These are phyloP conservation scores for Singerocomus rubriflavus DNA, from an alignment of 1,284 basidiomycete species.

Conservation along the genomic window DNA sequence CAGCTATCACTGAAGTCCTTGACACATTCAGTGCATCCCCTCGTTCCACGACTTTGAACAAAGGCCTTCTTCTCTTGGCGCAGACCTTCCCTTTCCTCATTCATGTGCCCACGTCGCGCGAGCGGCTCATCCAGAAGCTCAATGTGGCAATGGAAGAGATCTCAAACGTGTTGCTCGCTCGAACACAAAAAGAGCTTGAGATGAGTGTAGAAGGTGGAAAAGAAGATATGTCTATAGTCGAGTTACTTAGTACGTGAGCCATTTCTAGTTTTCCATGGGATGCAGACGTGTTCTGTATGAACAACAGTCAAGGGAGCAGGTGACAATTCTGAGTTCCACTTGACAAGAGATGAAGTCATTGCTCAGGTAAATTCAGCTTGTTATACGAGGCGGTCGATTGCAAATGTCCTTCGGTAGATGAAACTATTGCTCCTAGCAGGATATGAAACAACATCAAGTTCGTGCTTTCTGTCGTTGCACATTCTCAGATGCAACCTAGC, in stretches of 20 bases:
- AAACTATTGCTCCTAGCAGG: conserved; percentile 39
- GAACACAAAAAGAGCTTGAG: conserved; percentile 40
- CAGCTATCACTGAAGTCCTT: conserved; percentile 44
- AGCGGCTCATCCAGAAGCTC: conserved; percentile 35
- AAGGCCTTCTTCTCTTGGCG: conserved; percentile 40
- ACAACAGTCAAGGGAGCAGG: conserved; percentile 38
- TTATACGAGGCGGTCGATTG: neutral
- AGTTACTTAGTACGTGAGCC: conserved; percentile 17
- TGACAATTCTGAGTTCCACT: conserved; percentile 38
- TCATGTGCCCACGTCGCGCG: conserved; percentile 42
- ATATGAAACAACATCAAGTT: conserved; percentile 44
- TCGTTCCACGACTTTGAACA: conserved; percentile 18
- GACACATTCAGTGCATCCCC: conserved; percentile 28
- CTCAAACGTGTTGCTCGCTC: conserved; percentile 43
- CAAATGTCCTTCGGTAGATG: conserved; percentile 25
- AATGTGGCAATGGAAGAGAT: conserved; percentile 44
- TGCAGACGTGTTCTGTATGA: neutral
- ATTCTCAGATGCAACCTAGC: neutral
- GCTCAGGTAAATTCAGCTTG: conserved; percentile 42
- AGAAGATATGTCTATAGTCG: conserved; percentile 40
- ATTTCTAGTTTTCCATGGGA: neutral
- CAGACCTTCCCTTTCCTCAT: conserved; percentile 42
- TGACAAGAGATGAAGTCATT: conserved; percentile 66
- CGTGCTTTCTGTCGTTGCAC: conserved; percentile 3
- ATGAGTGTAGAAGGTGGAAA: conserved; percentile 37